Conservation (phyloP, 306 rosid genomes). For the Castanospermum australe region DNA sequence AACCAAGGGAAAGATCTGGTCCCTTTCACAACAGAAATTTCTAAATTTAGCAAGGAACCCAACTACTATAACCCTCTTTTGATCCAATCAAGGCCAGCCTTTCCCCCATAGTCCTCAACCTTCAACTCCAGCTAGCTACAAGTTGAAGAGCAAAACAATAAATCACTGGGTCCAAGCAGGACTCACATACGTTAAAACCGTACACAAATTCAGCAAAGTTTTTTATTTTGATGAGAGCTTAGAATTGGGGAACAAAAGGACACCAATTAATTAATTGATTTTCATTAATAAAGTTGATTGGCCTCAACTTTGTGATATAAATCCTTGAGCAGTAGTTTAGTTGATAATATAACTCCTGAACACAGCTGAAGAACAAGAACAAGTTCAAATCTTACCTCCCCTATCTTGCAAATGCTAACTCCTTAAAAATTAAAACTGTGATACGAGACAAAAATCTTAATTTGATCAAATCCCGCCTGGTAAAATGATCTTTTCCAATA, state of each 20-base stretch:
- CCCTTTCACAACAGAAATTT: constrained; percentile 23
- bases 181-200: not conserved
- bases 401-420: too few species aligned
- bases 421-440: too few species aligned
- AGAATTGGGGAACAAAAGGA: not conserved
- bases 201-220: not conserved
- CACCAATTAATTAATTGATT: not conserved
- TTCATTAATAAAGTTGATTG: not conserved
- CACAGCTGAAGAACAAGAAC: too few species aligned
- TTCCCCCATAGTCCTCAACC: not conserved
- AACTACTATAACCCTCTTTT: not conserved
- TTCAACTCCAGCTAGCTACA: not conserved
- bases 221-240: not conserved
- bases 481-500: too few species aligned
- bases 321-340: too few species aligned
- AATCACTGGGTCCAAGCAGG: not conserved
- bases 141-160: not conserved
- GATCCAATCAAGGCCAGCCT: not conserved
- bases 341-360: too few species aligned
- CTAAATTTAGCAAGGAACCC: constrained; percentile 28
- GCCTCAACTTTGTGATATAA: not conserved
- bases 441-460: too few species aligned
- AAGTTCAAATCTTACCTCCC: too few species aligned
- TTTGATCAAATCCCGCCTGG: not conserved
- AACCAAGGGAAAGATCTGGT: not conserved